Evolutionary conservation across 2,329 filamentous ascomycete species (phyloP).

Genomic region (Ceratocystiopsis sp.): DNA sequence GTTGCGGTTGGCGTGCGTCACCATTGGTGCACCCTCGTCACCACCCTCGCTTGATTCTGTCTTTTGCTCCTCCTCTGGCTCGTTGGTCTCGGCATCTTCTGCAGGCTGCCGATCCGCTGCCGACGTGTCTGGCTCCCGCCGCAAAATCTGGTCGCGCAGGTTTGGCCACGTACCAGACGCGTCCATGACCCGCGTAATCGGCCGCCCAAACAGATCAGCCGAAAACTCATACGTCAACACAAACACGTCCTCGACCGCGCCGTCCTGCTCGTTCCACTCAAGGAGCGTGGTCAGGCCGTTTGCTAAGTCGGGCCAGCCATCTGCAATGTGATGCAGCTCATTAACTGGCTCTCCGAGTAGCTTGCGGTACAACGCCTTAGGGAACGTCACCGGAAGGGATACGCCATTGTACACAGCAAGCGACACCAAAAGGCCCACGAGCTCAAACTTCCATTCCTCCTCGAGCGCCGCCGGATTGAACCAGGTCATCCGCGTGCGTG

Average conservation of each 20-base stretch:
- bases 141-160: constrained; percentile 17
- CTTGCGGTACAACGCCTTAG: constrained; percentile 66
- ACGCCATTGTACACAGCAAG: constrained; percentile 87
- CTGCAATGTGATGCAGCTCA: constrained; percentile 58
- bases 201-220: constrained; percentile 37
- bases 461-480: constrained; percentile 72
- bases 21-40: constrained; percentile 36
- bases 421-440: constrained; percentile 74
- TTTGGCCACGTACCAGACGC: constrained; percentile 34
- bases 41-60: background rate
- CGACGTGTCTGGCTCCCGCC: no score
- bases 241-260: constrained; percentile 67
- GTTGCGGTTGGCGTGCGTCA: constrained; percentile 64
- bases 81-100: background rate
- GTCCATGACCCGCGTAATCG: constrained; percentile 40
- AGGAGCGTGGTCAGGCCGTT: constrained; percentile 57
- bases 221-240: constrained; percentile 78
- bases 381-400: constrained; percentile 79
- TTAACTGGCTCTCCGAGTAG: constrained; percentile 54
- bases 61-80: background rate
- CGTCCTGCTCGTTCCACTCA: constrained; percentile 58
- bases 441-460: constrained; percentile 76
- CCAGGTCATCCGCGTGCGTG: constrained; percentile 65
- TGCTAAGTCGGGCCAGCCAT: constrained; percentile 74
- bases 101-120: background rate